Base-by-base conservation (phyloP, 805 yeast genomes). In the Starmera amethionina region DNA sequence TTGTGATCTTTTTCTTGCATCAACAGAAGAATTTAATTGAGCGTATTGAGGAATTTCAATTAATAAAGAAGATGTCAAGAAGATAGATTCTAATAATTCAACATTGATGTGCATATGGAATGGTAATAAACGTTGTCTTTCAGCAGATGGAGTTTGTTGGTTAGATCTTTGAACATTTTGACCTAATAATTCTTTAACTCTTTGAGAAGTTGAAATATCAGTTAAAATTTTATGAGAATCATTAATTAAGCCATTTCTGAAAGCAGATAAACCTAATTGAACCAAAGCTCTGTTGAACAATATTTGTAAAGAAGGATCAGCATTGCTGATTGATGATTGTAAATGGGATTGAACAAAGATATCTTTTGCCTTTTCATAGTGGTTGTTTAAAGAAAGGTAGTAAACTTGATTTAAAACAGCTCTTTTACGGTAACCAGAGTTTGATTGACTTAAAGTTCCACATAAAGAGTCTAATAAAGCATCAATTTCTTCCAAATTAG, bases 91-190 rank as follows among this genome's bases (percentile, higher is more conserved):
- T 49, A 93, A 73, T 55, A 93, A 77, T 70, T 94, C 97, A 53
- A 90, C 70, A 65, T 93, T 93, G 63, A 93, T 90, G 67, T 93
- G 99, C 84, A 87, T 88, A 67, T 93, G 98, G 82, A 83, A 93
- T 43, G 99, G 99, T 59, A 93, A 72, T 60, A 88, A 75, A 59
- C 89, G 79, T 64, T 81, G 90, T 54, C 72, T 77, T 56, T 83
- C 95, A 45, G 72, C 75, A 36, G 71, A 63, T 22, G 77, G 59
- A 14, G 71, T 68, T 46, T 59, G 62, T 53, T 72, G 75, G 41
- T 74, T 69, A 59, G 73, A 79, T 64, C 88, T 82, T 59, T 82
- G 81, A 35, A 66, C 58, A 40, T 95, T 94, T 70, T 90, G 98
- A 44, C 97, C 97, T 46, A 93, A 74, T 44, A 93, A 74, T 66